Evolutionary conservation across 2,329 filamentous ascomycete species (phyloP).

Genomic region (Stachybotrys echinatus): DNA sequence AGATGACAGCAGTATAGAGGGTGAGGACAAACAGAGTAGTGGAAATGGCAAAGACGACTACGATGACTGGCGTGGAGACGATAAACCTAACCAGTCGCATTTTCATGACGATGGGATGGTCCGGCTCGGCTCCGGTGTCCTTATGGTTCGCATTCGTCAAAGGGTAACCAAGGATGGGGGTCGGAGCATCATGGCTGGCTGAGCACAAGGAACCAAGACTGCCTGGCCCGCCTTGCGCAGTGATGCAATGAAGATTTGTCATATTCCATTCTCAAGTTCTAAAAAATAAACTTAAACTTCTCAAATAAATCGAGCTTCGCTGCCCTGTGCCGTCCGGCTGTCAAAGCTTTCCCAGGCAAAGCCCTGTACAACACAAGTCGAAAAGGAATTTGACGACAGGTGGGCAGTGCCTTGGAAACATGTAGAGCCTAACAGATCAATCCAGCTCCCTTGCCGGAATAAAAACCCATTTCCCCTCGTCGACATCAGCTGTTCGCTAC

Average conservation of each 20-base stretch:
- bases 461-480: too few relatives aligned
- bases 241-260: background rate
- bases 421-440: too few relatives aligned
- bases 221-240: background rate
- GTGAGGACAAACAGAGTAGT: background rate
- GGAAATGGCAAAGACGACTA: background rate
- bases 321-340: too few relatives aligned
- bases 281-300: background rate
- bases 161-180: slow-evolving; percentile 41
- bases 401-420: too few relatives aligned
- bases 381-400: too few relatives aligned
- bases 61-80: background rate
- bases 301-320: too few relatives aligned
- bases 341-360: too few relatives aligned
- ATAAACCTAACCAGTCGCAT: background rate
- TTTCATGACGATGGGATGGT: background rate
- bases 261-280: background rate
- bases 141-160: slow-evolving; percentile 34
- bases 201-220: background rate
- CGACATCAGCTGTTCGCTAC: too few relatives aligned
- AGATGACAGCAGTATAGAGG: background rate
- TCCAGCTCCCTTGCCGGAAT: too few relatives aligned
- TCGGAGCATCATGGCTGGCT: slow-evolving; percentile 35
- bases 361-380: too few relatives aligned
- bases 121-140: slow-evolving; percentile 28